phyloP scores from a whole-genome alignment of 2,329 filamentous ascomycete species.

The Trichoderma semiorbis region DNA sequence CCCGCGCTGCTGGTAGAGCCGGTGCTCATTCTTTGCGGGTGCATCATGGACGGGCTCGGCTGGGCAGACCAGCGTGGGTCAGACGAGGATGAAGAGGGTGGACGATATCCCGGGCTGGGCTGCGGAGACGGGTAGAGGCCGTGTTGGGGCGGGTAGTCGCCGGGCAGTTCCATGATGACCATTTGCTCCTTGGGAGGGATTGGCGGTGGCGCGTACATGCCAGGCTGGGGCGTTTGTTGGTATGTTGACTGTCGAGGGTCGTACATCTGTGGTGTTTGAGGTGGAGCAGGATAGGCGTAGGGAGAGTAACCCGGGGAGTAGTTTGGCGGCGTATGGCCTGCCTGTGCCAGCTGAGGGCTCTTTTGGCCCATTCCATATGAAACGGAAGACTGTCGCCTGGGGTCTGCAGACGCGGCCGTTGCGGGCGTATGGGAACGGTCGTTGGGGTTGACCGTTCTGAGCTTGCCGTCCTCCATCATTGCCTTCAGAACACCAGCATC shows the following conservation, averaged over 20 bases:
- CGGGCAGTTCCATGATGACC: slow-evolving; percentile 43
- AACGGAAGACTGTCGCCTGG: neutral
- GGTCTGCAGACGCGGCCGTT: slow-evolving; percentile 21
- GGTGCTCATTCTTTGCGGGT: slow-evolving; percentile 27
- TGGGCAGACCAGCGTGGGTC: slow-evolving; percentile 40
- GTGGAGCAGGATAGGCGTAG: slow-evolving; percentile 13
- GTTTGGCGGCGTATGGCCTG: slow-evolving; percentile 34
- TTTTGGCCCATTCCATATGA: neutral
- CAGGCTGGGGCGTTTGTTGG: slow-evolving; percentile 20
- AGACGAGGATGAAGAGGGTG: slow-evolving; percentile 24
- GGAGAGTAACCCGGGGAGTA: slow-evolving; percentile 27
- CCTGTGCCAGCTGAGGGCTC: neutral
- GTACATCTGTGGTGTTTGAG: slow-evolving; percentile 18
- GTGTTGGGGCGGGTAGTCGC: slow-evolving; percentile 42
- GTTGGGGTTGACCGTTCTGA: slow-evolving; percentile 57
- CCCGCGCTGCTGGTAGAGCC: slow-evolving; percentile 33
- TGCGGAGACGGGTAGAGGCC: slow-evolving; percentile 25
- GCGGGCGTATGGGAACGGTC: slow-evolving; percentile 40
- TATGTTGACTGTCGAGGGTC: slow-evolving; percentile 20
- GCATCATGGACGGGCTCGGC: slow-evolving; percentile 25
- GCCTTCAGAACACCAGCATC: slow-evolving; percentile 63
- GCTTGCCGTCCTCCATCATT: slow-evolving; percentile 63
- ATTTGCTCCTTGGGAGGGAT: slow-evolving; percentile 26
- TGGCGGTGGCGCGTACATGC: slow-evolving; percentile 25
- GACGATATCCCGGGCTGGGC: slow-evolving; percentile 24